Percentiles rank a stretch among this genome's conserved stretches.
Conservation (phyloP, 225 moss, liverwort and hornwort genomes). For the Polytrichum formosum region DNA sequence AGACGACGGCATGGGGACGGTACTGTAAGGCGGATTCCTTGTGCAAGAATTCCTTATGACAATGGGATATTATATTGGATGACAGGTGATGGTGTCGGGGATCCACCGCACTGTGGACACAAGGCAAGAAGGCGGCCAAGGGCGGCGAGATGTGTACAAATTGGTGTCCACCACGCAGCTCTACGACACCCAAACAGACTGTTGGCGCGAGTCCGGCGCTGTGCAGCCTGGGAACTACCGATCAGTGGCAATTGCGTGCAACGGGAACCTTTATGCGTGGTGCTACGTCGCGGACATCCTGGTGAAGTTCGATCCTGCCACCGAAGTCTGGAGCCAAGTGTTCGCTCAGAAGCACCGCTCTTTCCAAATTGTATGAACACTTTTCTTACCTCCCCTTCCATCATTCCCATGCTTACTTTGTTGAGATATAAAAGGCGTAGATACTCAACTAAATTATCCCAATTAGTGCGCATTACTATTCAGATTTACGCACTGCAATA, state of each 20-base stretch:
- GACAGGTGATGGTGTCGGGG: constrained; percentile 11
- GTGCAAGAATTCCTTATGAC: too few relatives aligned
- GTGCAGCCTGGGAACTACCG: constrained; percentile 4
- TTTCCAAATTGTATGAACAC: constrained; percentile 2
- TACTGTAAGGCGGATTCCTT: too few relatives aligned
- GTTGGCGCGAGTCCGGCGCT: not conserved
- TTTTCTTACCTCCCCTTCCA: not conserved
- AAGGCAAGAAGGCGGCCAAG: not conserved
- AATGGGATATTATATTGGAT: not conserved
- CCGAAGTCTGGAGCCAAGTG: constrained; percentile 5
- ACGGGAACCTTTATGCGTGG: constrained; percentile 5
- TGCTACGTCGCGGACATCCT: constrained; percentile 7
- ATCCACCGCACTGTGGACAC: constrained; percentile 5
- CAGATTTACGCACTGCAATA: too few relatives aligned
- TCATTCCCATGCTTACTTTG: too few relatives aligned
- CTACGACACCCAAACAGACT: not conserved
- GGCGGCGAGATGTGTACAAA: constrained; percentile 4
- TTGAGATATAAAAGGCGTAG: too few relatives aligned
- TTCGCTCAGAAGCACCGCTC: constrained; percentile 6
- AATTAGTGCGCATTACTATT: too few relatives aligned
- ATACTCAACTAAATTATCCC: too few relatives aligned
- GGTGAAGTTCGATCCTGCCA: constrained; percentile 1
- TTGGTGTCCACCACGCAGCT: constrained; percentile 8
- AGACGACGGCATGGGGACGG: too few relatives aligned
- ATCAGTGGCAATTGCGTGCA: constrained; percentile 2